phyloP scores from a whole-genome alignment of 768 basidiomycete species.

The Pisolithus microcarpus region DNA sequence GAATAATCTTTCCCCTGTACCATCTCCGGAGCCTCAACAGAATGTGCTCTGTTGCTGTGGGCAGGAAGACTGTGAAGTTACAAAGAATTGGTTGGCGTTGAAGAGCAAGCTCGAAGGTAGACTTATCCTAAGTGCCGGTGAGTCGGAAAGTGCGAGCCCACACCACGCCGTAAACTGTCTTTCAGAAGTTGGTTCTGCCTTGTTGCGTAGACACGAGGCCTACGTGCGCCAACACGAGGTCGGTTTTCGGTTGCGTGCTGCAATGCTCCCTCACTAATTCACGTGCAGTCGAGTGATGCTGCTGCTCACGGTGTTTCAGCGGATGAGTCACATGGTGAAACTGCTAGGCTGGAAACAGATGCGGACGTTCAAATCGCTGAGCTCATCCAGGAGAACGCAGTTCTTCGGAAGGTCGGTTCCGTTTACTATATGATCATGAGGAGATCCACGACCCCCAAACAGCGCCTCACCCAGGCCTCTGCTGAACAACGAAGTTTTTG shows the following conservation, averaged over 20 bases:
- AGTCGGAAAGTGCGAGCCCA: constrained; percentile 23
- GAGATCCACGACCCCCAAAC: constrained; percentile 6
- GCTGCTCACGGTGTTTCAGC: constrained; percentile 10
- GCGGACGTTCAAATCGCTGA: constrained; percentile 29
- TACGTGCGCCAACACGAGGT: constrained; percentile 72
- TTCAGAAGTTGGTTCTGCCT: constrained; percentile 83
- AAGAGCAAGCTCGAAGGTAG: constrained; percentile 70
- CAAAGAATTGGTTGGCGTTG: constrained; percentile 52
- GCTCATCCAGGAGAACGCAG: constrained; percentile 49
- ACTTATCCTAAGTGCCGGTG: constrained; percentile 81
- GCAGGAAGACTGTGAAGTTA: constrained; percentile 56
- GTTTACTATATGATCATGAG: not conserved
- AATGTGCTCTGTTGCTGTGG: constrained; percentile 59
- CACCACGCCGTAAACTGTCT: constrained; percentile 2
- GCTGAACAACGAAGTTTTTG: constrained; percentile 74
- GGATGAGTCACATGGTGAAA: constrained; percentile 5
- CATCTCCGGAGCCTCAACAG: constrained; percentile 62
- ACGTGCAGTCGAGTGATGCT: constrained; percentile 13
- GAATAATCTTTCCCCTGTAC: constrained; percentile 61
- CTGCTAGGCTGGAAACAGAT: constrained; percentile 14
- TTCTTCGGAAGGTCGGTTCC: constrained; percentile 39
- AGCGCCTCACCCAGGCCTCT: constrained; percentile 78
- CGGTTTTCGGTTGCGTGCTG: constrained; percentile 15
- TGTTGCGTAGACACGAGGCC: constrained; percentile 80
- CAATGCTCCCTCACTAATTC: constrained; percentile 7